These are phyloP conservation scores for Aspergillus terreus DNA, from an alignment of 2,329 filamentous ascomycete genomes.

Conservation along the genomic window DNA sequence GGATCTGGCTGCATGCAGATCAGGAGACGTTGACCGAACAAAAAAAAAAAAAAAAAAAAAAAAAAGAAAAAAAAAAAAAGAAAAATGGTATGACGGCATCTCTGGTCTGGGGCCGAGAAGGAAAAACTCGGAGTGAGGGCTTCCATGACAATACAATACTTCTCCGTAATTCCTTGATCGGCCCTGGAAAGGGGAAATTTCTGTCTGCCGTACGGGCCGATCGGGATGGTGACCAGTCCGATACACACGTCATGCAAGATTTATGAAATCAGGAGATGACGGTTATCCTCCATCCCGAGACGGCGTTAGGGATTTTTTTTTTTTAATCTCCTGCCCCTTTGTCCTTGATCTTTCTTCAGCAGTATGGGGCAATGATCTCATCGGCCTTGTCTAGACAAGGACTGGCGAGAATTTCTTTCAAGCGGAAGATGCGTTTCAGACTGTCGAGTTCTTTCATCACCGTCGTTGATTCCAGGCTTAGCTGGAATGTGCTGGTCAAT, in stretches of 20 bases:
- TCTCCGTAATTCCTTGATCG: background rate
- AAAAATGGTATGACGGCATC: background rate
- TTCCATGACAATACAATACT: background rate
- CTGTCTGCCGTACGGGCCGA: conserved; percentile 4
- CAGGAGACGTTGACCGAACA: conserved; percentile 3
- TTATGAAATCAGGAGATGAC: background rate
- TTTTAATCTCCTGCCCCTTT: background rate
- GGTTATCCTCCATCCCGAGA: background rate
- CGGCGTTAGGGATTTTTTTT: background rate
- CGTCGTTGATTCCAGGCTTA: no score
- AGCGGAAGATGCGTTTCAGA: no score
- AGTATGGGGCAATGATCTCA: background rate
- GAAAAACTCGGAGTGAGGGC: background rate
- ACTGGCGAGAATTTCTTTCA: no score
- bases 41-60: background rate
- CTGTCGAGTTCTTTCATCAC: no score
- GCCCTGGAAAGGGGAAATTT: background rate
- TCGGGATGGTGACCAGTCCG: background rate
- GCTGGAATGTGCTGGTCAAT: no score
- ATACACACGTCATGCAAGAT: background rate
- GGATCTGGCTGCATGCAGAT: conserved; percentile 3
- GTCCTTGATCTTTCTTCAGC: background rate
- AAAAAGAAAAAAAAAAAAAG: background rate
- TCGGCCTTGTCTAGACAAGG: background rate
- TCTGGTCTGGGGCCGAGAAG: background rate